A percentile compares a stretch with the other conserved stretches of the same genome.
These are phyloP conservation scores for Neolentinus lepideus DNA, from an alignment of 1,284 basidiomycete genomes.

Conservation along the genomic window DNA sequence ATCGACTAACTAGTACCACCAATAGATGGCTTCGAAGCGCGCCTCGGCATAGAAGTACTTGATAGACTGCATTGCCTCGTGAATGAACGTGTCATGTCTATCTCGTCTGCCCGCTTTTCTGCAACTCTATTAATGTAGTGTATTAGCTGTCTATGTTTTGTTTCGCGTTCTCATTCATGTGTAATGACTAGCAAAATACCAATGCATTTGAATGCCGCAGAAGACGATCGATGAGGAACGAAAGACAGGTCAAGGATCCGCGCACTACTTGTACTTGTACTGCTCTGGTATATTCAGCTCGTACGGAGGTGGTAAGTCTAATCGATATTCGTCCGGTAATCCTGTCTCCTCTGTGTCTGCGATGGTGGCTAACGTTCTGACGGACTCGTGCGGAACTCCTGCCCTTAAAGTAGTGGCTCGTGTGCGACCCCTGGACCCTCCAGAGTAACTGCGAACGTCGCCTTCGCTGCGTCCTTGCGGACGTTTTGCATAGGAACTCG, in stretches of 20 bases:
- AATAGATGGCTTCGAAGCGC: not conserved
- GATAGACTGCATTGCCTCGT: not conserved
- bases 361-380: not conserved
- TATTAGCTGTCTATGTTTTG: constrained; percentile 1
- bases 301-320: not conserved
- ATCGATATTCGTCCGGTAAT: not conserved
- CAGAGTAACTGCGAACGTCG: not conserved
- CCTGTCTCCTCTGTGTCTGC: not conserved
- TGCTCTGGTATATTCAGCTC: not conserved
- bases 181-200: constrained; percentile 1
- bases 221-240: too few species aligned
- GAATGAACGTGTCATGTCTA: not conserved
- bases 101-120: constrained; percentile 25
- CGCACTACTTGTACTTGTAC: too few species aligned
- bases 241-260: too few species aligned
- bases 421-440: not conserved
- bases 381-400: not conserved
- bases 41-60: not conserved
- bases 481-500: too few species aligned
- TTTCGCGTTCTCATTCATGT: not conserved
- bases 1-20: not conserved
- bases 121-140: constrained; percentile 14
- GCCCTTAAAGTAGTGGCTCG: not conserved
- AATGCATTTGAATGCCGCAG: not conserved
- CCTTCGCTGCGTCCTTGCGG: not conserved